Conservation (phyloP, 2,329 filamentous ascomycete genomes). For the Ophiosphaerella narmari region DNA sequence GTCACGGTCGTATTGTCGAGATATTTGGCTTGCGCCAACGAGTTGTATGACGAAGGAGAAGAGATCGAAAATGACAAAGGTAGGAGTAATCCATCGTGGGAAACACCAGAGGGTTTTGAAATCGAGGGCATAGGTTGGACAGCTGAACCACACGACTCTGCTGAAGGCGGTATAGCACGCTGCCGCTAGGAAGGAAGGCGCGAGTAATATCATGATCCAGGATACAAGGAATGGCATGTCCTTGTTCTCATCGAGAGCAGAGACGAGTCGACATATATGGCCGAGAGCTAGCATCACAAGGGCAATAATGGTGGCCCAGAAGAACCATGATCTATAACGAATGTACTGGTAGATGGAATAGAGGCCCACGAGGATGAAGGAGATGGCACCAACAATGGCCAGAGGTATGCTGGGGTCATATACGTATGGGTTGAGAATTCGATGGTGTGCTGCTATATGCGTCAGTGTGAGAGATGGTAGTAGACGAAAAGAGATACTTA, state of each 20-base stretch:
- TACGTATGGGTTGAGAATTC: slow-evolving; percentile 50
- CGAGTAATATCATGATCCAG: slow-evolving; percentile 54
- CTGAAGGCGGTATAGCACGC: slow-evolving; percentile 57
- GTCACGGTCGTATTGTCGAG: slow-evolving; percentile 37
- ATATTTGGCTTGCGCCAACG: slow-evolving; percentile 50
- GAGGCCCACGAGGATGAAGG: slow-evolving; percentile 47
- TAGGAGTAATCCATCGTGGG: slow-evolving; percentile 52
- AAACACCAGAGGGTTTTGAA: slow-evolving; percentile 52
- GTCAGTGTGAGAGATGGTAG: not conserved
- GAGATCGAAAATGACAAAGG: slow-evolving; percentile 56
- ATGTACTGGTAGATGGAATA: slow-evolving; percentile 41
- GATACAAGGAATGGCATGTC: slow-evolving; percentile 48
- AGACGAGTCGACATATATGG: slow-evolving; percentile 57
- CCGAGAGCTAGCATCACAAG: slow-evolving; percentile 55
- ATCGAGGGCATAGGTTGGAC: slow-evolving; percentile 44
- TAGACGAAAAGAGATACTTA: slow-evolving; percentile 14
- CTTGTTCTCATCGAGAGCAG: slow-evolving; percentile 39
- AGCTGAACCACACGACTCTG: slow-evolving; percentile 51
- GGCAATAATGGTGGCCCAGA: slow-evolving; percentile 41
- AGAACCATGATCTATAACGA: slow-evolving; percentile 44
- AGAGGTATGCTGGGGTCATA: slow-evolving; percentile 54
- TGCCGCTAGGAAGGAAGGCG: slow-evolving; percentile 56
- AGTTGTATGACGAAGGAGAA: slow-evolving; percentile 55
- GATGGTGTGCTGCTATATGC: slow-evolving; percentile 13
- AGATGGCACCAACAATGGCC: slow-evolving; percentile 49